Evolutionary conservation across 768 basidiomycete genomes (phyloP).

Genomic region (Mycena venus): DNA sequence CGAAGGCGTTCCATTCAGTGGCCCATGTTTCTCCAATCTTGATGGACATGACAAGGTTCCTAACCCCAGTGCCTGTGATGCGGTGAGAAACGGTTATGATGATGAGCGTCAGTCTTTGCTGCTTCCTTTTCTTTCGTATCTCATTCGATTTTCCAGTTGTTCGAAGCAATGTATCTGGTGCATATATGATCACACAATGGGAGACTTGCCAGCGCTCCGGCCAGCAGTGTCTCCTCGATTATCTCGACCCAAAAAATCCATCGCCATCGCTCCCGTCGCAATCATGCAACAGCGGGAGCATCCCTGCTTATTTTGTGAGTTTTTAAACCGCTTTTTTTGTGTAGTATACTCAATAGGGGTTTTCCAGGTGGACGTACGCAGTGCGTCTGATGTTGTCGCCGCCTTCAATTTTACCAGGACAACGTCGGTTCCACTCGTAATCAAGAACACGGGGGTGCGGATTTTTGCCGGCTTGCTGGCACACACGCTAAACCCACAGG

Average conservation of each 20-base stretch:
- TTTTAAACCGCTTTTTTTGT: no score
- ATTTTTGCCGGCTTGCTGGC: neutral
- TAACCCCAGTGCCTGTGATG: neutral
- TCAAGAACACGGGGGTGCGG: slow-evolving; percentile 47
- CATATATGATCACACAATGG: slow-evolving; percentile 49
- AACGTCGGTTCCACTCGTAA: slow-evolving; percentile 38
- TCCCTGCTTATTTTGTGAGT: slow-evolving; percentile 47
- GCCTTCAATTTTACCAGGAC: slow-evolving; percentile 41
- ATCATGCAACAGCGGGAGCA: slow-evolving; percentile 44
- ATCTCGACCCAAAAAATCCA: slow-evolving; percentile 34
- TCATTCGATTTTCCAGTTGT: neutral
- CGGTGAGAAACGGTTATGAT: neutral
- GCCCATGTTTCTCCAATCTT: slow-evolving; percentile 4
- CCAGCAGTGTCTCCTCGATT: slow-evolving; percentile 49
- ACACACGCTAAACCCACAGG: neutral
- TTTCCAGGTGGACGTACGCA: slow-evolving; percentile 42
- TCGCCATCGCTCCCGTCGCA: slow-evolving; percentile 35
- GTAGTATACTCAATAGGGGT: no score
- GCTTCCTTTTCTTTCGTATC: neutral
- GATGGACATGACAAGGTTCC: neutral
- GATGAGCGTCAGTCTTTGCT: neutral
- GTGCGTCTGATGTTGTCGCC: slow-evolving; percentile 35
- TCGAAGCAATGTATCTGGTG: slow-evolving; percentile 20
- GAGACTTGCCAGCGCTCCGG: slow-evolving; percentile 54
- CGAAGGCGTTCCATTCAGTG: slow-evolving; percentile 9